Evolutionary conservation across 495 filamentous ascomycete genomes (phyloP).

Genomic region (Bryoglossum gracile): DNA sequence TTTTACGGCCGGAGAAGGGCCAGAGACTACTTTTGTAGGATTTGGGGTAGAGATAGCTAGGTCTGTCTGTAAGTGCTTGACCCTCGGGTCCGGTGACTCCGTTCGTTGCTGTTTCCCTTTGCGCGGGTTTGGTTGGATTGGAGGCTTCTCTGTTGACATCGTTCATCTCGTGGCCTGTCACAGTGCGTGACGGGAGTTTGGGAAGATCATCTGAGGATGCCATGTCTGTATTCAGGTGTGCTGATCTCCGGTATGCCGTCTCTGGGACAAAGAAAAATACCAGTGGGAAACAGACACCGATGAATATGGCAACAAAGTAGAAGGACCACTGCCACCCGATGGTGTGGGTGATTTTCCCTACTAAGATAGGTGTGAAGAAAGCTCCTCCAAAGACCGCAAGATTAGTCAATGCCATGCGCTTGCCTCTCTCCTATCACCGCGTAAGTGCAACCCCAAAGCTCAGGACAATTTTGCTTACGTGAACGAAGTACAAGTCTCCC

Average conservation of each 20-base stretch:
- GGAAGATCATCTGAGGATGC: slow-evolving; percentile 22
- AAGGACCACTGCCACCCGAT: slow-evolving; percentile 79
- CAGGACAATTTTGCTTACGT: slow-evolving; percentile 41
- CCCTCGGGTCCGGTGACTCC: background rate
- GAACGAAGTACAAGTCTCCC: slow-evolving; percentile 70
- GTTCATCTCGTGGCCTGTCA: background rate
- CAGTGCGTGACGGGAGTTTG: background rate
- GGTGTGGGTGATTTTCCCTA: slow-evolving; percentile 72
- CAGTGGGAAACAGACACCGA: slow-evolving; percentile 52
- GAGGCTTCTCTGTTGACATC: background rate
- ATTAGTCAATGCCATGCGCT: slow-evolving; percentile 85
- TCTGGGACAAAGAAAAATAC: slow-evolving; percentile 78
- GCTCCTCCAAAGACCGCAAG: slow-evolving; percentile 85
- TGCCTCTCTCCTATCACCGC: slow-evolving; percentile 72
- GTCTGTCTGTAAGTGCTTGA: slow-evolving; percentile 31
- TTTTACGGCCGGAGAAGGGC: slow-evolving; percentile 77
- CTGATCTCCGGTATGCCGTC: slow-evolving; percentile 65
- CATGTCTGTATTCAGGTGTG: slow-evolving; percentile 56
- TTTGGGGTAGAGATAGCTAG: too few species aligned
- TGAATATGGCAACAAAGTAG: slow-evolving; percentile 67
- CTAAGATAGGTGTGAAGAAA: slow-evolving; percentile 84
- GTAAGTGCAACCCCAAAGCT: too few species aligned
- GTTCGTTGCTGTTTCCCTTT: background rate
- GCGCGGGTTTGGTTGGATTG: background rate
- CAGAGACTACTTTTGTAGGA: slow-evolving; percentile 50